Base-by-base conservation (phyloP, 352 stramenopile species). In the Blastocystis sp. region DNA sequence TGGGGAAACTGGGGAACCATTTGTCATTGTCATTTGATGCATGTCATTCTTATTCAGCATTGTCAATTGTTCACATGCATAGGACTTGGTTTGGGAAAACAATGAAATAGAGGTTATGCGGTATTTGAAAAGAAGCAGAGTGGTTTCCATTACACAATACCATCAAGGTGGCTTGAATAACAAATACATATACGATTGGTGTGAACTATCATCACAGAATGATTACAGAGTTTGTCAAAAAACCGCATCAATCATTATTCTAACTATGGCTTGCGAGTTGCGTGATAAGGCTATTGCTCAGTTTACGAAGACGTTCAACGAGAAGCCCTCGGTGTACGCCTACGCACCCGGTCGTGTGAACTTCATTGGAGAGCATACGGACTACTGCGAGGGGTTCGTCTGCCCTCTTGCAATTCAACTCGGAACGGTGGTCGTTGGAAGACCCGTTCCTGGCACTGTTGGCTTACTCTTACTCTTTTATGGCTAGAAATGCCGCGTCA, bases 311-410 rank as follows among this genome's bases (percentile, higher is more conserved):
- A 49, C 16, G 7, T 75, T 75, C 64, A 57, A 75, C 27, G 64
- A 75, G 9, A 59, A 36, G 32, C 64, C 64, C 27, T 49, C 38
- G 7, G 27, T 59, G 21, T 87, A 59, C 71, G 90, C 91, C 11
- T 89, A 86, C 0, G 94, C 94, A 34, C 94, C 94, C 8, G 94
- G 94, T 57, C 91, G 94, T 59, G 94, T 97, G n/a, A 97, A 97
- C 89, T 90, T 97, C 72, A 97, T 98, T 53, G 91, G 91, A 53
- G 94, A 97, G 88, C 94, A 98, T 89, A 97, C 93, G 1, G 94
- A 97, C 88, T 97, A 97, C 89, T 97, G 96, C 72, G 93, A 95
- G 79, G 93, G 94, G 40, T 97, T 96, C 88, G 94, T 97, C 51
- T 91, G 97, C 64, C 94, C 94, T n/a, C 89, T 97, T 57, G 94